Base-by-base conservation (phyloP, 1,139 yeast species). In the Candida labiduridarum region DNA sequence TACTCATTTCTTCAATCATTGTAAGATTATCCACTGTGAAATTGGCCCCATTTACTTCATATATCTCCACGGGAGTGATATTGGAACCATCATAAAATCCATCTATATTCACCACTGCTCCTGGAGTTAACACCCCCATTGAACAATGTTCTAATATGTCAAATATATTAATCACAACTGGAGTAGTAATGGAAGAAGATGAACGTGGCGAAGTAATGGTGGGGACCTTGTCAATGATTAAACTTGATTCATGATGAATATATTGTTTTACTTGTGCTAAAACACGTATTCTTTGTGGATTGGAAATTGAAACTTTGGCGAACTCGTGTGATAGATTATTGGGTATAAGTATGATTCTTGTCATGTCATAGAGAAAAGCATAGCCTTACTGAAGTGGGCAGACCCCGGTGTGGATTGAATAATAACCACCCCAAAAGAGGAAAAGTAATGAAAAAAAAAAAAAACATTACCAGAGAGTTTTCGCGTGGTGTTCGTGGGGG, bases 331-430 rank as follows among this genome's bases (percentile, higher is more conserved):
- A 43, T 16, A 74, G 51, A 2, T 54, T 43, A 1, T 56, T 55
- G 0, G 74, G 74, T 33, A 69, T 71, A 19, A 71, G 45, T 14
- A 68, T 60, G 29, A 72, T 53, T 33, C 52, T 57, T 7, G 75
- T 68, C 75, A 70, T 7, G 75, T 68, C 75, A 70, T 70, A 15
- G 16, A 18, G 30, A n/a, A n/a, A 19, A 19, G 22, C 22, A 19
- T 19, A 19, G 22, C 22, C 22, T 19, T 19, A 19, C 4, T 4
- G 22, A 19, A 19, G 22, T 19, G 22, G 22, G 15, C 41, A 16
- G 19, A 6, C 3, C 22, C 22, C 4, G 22, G 3, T 19, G 22
- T 3, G 4, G 22, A 19, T 19, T 19, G 22, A 19, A 19, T 3
- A 19, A 19, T 3, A 19, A 3, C 22, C 22, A 19, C 22, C 22